These are phyloP conservation scores for Zygosaccharomyces gambellarensis DNA, from an alignment of 805 yeast species.

Conservation along the genomic window DNA sequence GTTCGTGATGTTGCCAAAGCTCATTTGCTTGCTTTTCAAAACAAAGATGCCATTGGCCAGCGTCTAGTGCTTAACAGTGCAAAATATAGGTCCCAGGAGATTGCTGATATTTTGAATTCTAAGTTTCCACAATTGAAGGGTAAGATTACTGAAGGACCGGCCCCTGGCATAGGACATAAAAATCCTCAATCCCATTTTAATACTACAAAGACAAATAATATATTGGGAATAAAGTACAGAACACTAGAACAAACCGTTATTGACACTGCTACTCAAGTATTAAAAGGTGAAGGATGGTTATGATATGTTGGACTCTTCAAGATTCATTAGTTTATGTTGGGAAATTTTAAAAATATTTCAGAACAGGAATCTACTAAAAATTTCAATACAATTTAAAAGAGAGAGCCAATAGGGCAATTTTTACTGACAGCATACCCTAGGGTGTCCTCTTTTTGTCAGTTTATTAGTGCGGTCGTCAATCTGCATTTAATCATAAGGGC, in stretches of 20 bases:
- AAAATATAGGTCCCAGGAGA: slow-evolving; percentile 25
- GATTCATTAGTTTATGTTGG: too few relatives aligned
- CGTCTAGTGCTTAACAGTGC: slow-evolving; percentile 31
- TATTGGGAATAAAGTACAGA: slow-evolving; percentile 22
- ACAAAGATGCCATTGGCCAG: slow-evolving; percentile 31
- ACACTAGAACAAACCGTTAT: slow-evolving; percentile 16
- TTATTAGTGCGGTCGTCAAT: too few relatives aligned
- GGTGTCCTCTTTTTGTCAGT: too few relatives aligned
- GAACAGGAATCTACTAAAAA: too few relatives aligned
- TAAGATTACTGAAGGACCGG: slow-evolving; percentile 42
- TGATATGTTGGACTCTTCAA: too few relatives aligned
- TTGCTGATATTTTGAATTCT: slow-evolving; percentile 32
- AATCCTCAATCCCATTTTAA: slow-evolving; percentile 9
- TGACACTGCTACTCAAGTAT: slow-evolving; percentile 27
- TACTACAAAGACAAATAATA: slow-evolving; percentile 18
- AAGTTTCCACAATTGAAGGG: slow-evolving; percentile 42
- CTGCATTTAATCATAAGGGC: too few relatives aligned
- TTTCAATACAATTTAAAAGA: too few relatives aligned
- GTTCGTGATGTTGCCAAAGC: slow-evolving; percentile 61
- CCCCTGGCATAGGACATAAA: slow-evolving; percentile 19
- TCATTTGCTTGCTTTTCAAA: slow-evolving; percentile 48
- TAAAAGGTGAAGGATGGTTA: slow-evolving; percentile 12
- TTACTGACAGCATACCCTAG: too few relatives aligned
- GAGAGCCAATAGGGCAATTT: too few relatives aligned
- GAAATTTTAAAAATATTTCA: too few relatives aligned